Conservation (phyloP, 2,329 filamentous ascomycete species). For the Neodidymelliopsis sp. region DNA sequence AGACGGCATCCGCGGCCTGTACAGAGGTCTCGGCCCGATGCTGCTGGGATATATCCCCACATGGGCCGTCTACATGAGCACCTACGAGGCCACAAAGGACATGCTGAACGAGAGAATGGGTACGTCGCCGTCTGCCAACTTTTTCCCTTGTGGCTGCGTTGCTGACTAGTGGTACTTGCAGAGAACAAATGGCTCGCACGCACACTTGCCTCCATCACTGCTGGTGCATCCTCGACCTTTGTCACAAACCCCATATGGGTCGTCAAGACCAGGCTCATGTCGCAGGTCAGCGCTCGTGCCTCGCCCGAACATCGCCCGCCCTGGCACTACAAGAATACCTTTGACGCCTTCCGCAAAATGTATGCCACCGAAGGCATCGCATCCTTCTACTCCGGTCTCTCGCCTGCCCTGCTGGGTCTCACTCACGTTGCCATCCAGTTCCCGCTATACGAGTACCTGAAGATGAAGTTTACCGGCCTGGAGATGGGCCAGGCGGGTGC, state of each 20-base stretch:
- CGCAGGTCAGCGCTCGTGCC: conserved; percentile 73
- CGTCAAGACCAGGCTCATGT: conserved; percentile 98
- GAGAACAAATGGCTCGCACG: conserved; percentile 81
- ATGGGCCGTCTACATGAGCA: conserved; percentile 97
- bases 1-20: conserved; percentile 89
- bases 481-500: conserved; percentile 77
- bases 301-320: conserved; percentile 67
- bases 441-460: conserved; percentile 92
- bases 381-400: conserved; percentile 95
- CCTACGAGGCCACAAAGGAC: conserved; percentile 89
- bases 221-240: conserved; percentile 90
- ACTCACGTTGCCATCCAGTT: conserved; percentile 98
- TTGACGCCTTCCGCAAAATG: conserved; percentile 96
- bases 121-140: conserved; percentile 26
- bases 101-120: conserved; percentile 71
- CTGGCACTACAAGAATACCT: conserved; percentile 90
- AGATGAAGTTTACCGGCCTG: conserved; percentile 86
- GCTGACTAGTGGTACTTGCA: conserved; percentile 21
- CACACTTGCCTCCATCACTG: conserved; percentile 88
- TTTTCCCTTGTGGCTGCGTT: neutral
- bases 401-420: conserved; percentile 87
- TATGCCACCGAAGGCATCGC: conserved; percentile 85
- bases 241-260: conserved; percentile 99
- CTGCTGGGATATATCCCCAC: conserved; percentile 95
- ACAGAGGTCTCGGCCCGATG: conserved; percentile 92